Evolutionary conservation across 2,329 filamentous ascomycete genomes (phyloP).

Genomic region (Aspergillus udagawae): DNA sequence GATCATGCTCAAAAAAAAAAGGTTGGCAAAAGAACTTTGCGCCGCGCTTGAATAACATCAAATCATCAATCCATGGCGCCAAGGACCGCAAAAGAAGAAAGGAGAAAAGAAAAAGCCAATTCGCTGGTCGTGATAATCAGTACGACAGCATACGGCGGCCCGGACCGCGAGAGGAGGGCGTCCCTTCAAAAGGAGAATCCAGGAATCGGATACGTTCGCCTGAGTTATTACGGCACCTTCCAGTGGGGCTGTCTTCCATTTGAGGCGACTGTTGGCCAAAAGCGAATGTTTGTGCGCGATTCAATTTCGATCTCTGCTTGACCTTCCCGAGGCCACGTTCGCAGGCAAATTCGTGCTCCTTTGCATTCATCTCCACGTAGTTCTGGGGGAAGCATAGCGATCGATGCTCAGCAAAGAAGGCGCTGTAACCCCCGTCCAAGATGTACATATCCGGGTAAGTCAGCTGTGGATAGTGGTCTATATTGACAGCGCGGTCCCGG

Average conservation of each 20-base stretch:
- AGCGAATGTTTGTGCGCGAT: slow-evolving; percentile 88
- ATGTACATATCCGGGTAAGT: slow-evolving; percentile 98
- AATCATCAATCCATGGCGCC: slow-evolving; percentile 23
- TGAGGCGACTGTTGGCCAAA: slow-evolving; percentile 69
- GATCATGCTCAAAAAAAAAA: slow-evolving; percentile 6
- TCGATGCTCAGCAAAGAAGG: slow-evolving; percentile 78
- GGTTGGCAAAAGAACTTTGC: slow-evolving; percentile 4
- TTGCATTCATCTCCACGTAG: slow-evolving; percentile 94
- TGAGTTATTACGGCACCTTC: slow-evolving; percentile 36
- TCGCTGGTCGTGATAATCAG: slow-evolving; percentile 16
- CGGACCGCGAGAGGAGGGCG: slow-evolving; percentile 29
- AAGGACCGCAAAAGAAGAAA: slow-evolving; percentile 16
- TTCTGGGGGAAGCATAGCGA: slow-evolving; percentile 85
- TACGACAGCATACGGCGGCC: slow-evolving; percentile 45
- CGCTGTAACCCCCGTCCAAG: slow-evolving; percentile 91
- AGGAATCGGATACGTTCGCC: slow-evolving; percentile 29
- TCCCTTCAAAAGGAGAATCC: slow-evolving; percentile 34
- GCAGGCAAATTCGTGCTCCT: slow-evolving; percentile 86
- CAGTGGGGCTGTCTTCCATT: slow-evolving; percentile 62
- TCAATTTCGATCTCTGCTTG: slow-evolving; percentile 80
- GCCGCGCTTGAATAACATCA: slow-evolving; percentile 12
- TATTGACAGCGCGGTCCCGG: slow-evolving; percentile 80
- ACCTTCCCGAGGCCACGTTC: slow-evolving; percentile 93
- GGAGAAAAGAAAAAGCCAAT: not conserved
- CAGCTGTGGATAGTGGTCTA: slow-evolving; percentile 78